phyloP scores from a whole-genome alignment of 768 basidiomycete species.

The Lentinula raphanica region DNA sequence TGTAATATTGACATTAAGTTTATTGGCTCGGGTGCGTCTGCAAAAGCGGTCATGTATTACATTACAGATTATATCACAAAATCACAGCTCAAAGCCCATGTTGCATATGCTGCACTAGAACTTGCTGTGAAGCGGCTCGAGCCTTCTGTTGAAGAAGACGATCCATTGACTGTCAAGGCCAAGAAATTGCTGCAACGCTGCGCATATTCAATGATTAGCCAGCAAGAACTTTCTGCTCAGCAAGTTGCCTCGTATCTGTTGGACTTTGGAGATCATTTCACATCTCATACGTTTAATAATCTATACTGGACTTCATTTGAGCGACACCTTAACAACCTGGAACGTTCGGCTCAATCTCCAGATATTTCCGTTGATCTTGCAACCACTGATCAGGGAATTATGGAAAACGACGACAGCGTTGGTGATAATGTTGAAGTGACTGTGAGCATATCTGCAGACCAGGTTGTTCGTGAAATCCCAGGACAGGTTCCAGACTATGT shows the following conservation, averaged over 20 bases:
- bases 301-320: constrained; percentile 22
- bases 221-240: constrained; percentile 23
- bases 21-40: no score
- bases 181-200: constrained; percentile 21
- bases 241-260: constrained; percentile 21
- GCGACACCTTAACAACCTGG: no score
- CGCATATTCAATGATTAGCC: constrained; percentile 20
- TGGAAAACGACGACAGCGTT: no score
- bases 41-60: no score
- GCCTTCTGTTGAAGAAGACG: constrained; percentile 3
- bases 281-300: constrained; percentile 17
- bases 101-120: constrained; percentile 30
- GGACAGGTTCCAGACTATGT: not conserved
- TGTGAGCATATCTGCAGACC: no score
- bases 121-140: constrained; percentile 17
- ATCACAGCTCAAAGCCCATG: no score
- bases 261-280: constrained; percentile 23
- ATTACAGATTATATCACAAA: no score
- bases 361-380: not conserved
- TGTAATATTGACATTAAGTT: no score
- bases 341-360: not conserved
- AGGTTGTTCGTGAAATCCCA: not conserved
- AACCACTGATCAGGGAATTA: no score
- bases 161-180: not conserved
- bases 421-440: no score